A percentile compares a stretch with the other conserved stretches of the same genome.
Conservation (phyloP, 768 basidiomycete species). For the Lactarius sanguifluus region DNA sequence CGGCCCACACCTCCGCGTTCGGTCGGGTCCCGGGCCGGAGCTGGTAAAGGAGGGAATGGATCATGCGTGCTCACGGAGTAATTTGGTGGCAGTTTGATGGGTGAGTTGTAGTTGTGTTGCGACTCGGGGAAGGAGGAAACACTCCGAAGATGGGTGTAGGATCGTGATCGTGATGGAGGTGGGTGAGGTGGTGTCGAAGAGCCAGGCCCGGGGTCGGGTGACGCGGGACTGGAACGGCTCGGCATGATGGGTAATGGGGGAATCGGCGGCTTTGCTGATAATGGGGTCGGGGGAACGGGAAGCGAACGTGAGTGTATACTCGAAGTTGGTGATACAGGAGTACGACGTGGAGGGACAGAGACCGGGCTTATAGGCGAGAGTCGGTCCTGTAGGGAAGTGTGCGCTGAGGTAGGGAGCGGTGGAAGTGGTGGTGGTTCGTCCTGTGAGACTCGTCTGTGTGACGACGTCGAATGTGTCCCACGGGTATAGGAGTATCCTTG, state of each 20-base stretch:
- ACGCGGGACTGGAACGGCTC: background rate
- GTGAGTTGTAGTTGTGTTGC: too few relatives aligned
- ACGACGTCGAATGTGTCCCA: background rate
- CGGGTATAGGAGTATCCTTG: background rate
- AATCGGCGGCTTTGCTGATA: slow-evolving; percentile 10
- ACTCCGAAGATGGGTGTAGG: slow-evolving; percentile 7
- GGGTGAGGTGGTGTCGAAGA: background rate
- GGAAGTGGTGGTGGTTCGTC: slow-evolving; percentile 12
- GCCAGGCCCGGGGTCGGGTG: background rate
- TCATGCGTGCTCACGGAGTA: slow-evolving; percentile 15
- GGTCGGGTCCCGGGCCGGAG: background rate
- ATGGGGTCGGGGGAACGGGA: slow-evolving; percentile 12
- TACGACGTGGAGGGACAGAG: background rate
- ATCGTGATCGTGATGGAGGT: background rate
- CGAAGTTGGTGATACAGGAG: slow-evolving; percentile 6
- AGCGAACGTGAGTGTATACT: slow-evolving; percentile 20
- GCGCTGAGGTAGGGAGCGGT: slow-evolving; percentile 4
- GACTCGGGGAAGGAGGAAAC: background rate
- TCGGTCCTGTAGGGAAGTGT: background rate
- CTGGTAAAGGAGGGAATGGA: background rate
- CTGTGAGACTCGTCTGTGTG: background rate
- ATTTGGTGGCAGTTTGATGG: slow-evolving; percentile 19
- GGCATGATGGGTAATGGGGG: background rate
- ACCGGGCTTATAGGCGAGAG: background rate
- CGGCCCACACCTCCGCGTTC: background rate